Conservation (phyloP, 257 asterid species). For the Jaltomata sinuosa region DNA sequence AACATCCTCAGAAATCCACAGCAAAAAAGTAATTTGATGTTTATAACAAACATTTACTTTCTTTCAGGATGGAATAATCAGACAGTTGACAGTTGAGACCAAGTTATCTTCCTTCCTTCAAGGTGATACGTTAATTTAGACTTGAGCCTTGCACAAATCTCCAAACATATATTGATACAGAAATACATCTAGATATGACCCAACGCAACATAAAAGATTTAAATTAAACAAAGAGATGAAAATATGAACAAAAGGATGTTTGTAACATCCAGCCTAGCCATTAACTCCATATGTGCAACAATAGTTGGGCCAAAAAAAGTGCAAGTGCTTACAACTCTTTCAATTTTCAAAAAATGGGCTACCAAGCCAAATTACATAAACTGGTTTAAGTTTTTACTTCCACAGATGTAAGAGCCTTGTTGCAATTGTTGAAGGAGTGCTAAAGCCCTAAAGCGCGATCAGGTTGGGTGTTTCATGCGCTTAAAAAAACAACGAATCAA, state of each 20-base stretch:
- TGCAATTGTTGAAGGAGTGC: not conserved
- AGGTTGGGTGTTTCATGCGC: not conserved
- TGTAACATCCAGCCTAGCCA: not conserved
- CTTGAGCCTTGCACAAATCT: not conserved
- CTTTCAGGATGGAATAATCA: not conserved
- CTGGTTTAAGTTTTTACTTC: not conserved
- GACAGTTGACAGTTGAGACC: not conserved
- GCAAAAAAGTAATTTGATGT: not conserved
- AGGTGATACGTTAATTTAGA: not conserved
- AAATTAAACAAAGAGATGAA: not conserved
- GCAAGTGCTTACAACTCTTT: not conserved
- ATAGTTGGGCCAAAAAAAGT: not conserved
- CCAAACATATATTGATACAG: not conserved
- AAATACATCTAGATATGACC: not conserved
- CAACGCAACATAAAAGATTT: not conserved
- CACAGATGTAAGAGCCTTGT: not conserved
- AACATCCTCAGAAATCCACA: not conserved
- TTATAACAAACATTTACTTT: not conserved
- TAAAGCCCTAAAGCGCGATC: not conserved
- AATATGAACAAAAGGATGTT: not conserved
- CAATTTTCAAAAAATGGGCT: not conserved
- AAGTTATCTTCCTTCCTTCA: not conserved
- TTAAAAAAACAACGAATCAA: not conserved
- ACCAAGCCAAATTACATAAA: not conserved
- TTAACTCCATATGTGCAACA: not conserved